Evolutionary conservation across 352 stramenopile species (phyloP).

Genomic region (Globisporangium paddicum): DNA sequence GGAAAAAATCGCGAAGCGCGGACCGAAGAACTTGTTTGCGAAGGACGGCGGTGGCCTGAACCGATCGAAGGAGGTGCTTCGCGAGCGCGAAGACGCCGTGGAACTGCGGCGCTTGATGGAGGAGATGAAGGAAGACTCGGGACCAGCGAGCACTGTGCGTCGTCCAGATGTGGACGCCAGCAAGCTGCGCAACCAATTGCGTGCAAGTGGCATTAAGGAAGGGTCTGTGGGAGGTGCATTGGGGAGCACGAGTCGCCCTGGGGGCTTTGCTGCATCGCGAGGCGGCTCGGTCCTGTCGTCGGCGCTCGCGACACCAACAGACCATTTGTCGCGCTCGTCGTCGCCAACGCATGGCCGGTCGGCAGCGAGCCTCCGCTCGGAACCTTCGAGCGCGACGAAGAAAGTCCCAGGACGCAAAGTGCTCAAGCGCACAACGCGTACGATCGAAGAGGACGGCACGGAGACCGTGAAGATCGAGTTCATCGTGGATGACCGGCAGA

Average conservation of each 20-base stretch:
- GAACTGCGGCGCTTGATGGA: conserved; percentile 74
- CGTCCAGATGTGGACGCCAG: conserved; percentile 66
- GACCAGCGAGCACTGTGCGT: conserved; percentile 22
- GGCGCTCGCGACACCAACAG: conserved; percentile 56
- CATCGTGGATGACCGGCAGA: conserved; percentile 66
- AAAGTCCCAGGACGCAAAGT: conserved; percentile 50
- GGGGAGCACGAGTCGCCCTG: conserved; percentile 21
- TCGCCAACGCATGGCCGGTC: conserved; percentile 46
- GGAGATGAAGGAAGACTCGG: conserved; percentile 77
- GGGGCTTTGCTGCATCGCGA: conserved; percentile 33
- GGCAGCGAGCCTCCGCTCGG: background rate
- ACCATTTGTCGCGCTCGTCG: conserved; percentile 58
- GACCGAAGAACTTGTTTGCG: conserved; percentile 69
- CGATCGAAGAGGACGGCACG: conserved; percentile 75
- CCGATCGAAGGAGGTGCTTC: conserved; percentile 64
- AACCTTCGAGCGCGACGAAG: conserved; percentile 26
- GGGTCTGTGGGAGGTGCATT: conserved; percentile 18
- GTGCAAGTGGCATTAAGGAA: conserved; percentile 68
- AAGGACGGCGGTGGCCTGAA: conserved; percentile 75
- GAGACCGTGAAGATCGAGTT: conserved; percentile 79
- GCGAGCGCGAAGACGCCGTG: conserved; percentile 75
- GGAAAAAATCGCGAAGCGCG: conserved; percentile 51
- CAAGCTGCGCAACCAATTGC: conserved; percentile 55
- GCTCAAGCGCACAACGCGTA: conserved; percentile 68
- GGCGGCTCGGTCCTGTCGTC: conserved; percentile 57